Evolutionary conservation across 1,139 yeast genomes (phyloP), one percentile per base, ranked within the genome.

Genomic region (Arxiozyma bovina): DNA sequence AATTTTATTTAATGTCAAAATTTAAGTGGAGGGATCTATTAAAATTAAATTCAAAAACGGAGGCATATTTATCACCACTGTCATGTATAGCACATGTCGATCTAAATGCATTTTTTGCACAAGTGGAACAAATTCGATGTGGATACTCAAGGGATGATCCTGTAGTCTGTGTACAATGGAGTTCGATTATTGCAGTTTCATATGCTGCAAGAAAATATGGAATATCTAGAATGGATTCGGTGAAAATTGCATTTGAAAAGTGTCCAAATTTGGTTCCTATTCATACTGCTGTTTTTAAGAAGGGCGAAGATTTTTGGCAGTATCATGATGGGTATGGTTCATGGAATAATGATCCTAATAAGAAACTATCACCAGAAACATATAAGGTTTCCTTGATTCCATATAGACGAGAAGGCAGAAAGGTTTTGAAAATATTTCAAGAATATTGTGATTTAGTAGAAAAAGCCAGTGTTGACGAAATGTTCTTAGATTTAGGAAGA

Each of bases 401-500:
- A 0, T 93, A 91, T 66, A 74, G 99, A 56, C 71, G 96, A 56
- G 96, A 89, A 63, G 85, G 95, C 59, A 74, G 96, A 25, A 87
- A 86, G 69, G 85, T 93, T 57, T 75, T 90, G 63, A 75, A 79
- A 49, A 73, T 91, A 0, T 78, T 93, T 61, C 73, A 74, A 50
- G 62, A 68, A 21, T 69, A 69, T 55, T 84, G 89, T 66, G 88
- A 82, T 60, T 62, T 77, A 47, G 88, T 90, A 1, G 96, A 93
- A 66, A 91, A 91, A 71, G 98, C 97, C 0, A 90, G 97, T 70
- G 94, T 91, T 18, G 99, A 93, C 70, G 99, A 93, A 70, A 85
- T 93, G 50, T 93, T 86, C 67, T 63, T 93, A 60, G 97, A 93
- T 69, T 69, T 93, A 45, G 96, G 98, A 0, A 70, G 78, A 38